Base-by-base conservation (phyloP, 805 yeast genomes). In the Candida silvicultrix region DNA sequence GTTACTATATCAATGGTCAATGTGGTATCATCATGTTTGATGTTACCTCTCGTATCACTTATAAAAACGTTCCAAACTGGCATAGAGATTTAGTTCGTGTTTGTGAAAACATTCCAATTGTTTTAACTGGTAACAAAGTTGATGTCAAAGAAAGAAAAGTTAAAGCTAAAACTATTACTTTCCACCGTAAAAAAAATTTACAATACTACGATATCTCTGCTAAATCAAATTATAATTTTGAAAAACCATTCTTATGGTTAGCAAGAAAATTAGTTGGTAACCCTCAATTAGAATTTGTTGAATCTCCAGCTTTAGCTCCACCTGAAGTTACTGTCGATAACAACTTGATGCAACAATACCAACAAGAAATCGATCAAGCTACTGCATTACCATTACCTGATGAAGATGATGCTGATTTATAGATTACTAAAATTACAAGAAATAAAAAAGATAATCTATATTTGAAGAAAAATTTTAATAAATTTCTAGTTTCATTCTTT, bases 21-120 rank as follows among this genome's bases (percentile, higher is more conserved):
- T 94, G 99, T 81, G 99, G 98, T 77, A 94, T 94, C 77, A 94
- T 94, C 72, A 94, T 94, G 99, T 94, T 94, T 69, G 99, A 94
- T 74, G 99, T 94, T 54, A 94, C 99, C 53, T 89, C 98, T 45
- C 90, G 99, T 80, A 92, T 94, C 77, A 94, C 99, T 60, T 94
- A 94, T 80, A 94, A 94, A 80, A 94, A 94, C 74, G 99, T 94
- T 69, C 99, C 99, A 71, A 95, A 94, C 87, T 94, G 99, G 99
- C 97, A 95, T 85, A 86, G 99, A 78, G 99, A 94, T 74, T 81
- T 94, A 68, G 97, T 94, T 55, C 89, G 99, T 77, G 99, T 94
- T 55, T 94, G 99, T 78, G 99, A 94, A 78, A 94, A 92, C 83
- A 94, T 94, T 63, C 99, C 99, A 64, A 94, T 94, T 64, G 99